phyloP scores from a whole-genome alignment of 2,329 filamentous ascomycete species.

The Fusarium veterinarium region DNA sequence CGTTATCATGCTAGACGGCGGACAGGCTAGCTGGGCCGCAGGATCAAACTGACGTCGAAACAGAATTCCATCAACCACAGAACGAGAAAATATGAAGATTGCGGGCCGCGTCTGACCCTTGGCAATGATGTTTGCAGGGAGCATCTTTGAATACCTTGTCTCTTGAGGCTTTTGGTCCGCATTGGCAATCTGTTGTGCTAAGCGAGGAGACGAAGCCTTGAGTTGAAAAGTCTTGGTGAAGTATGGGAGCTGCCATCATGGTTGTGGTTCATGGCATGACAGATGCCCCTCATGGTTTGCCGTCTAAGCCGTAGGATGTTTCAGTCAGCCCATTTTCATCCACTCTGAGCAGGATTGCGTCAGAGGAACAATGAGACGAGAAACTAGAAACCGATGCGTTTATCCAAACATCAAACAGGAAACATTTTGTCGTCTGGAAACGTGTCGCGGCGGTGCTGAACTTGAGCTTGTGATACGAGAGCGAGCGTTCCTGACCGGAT shows the following conservation, averaged over 20 bases:
- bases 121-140: slow-evolving; percentile 36
- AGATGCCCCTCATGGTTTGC: slow-evolving; percentile 11
- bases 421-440: slow-evolving; percentile 4
- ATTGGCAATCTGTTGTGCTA: slow-evolving; percentile 27
- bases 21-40: slow-evolving; percentile 10
- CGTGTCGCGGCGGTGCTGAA: slow-evolving; percentile 18
- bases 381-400: slow-evolving; percentile 4
- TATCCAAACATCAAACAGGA: slow-evolving; percentile 35
- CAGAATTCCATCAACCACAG: slow-evolving; percentile 46
- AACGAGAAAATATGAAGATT: slow-evolving; percentile 36
- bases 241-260: slow-evolving; percentile 4
- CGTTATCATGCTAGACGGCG: slow-evolving; percentile 23
- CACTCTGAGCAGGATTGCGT: slow-evolving; percentile 15
- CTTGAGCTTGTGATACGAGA: slow-evolving; percentile 21
- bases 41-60: slow-evolving; percentile 38
- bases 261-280: slow-evolving; percentile 25
- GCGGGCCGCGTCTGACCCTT: slow-evolving; percentile 36
- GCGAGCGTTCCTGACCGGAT: slow-evolving; percentile 33
- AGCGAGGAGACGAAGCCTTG: slow-evolving; percentile 5
- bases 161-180: slow-evolving; percentile 7
- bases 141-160: slow-evolving; percentile 1
- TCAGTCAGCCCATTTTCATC: slow-evolving; percentile 37
- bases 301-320: slow-evolving; percentile 22
- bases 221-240: slow-evolving; percentile 11
- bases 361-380: slow-evolving; percentile 30